Conservation (phyloP, 2,329 filamentous ascomycete genomes). For the Talaromyces verruculosus region DNA sequence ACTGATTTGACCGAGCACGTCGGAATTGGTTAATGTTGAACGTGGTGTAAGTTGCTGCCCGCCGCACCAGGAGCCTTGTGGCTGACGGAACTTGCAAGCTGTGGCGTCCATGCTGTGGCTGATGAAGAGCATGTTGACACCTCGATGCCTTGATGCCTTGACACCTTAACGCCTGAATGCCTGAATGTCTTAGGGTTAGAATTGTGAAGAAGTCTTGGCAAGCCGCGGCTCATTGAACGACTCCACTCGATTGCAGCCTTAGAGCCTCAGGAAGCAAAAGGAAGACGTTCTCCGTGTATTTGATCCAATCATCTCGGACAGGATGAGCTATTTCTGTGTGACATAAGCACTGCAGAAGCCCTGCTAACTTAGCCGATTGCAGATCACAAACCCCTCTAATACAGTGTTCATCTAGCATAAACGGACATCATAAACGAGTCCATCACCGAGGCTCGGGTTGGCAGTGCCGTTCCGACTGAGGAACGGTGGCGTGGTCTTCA, state of each 20-base stretch:
- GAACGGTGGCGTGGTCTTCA: conserved; percentile 1
- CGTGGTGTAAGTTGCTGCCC: conserved; percentile 22
- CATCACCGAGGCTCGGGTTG: background rate
- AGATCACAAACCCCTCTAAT: background rate
- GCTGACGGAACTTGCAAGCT: background rate
- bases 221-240: background rate
- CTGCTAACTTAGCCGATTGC: background rate
- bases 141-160: too few relatives aligned
- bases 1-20: background rate
- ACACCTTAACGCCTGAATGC: background rate
- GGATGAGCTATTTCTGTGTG: background rate
- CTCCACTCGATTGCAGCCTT: conserved; percentile 12
- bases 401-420: background rate
- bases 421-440: too few relatives aligned
- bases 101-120: conserved; percentile 12
- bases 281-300: background rate
- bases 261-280: background rate
- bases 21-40: conserved; percentile 19
- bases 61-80: conserved; percentile 10
- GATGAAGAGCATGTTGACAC: background rate
- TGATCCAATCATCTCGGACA: background rate
- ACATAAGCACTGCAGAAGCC: background rate
- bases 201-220: background rate
- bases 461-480: background rate
- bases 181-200: conserved; percentile 1